These are phyloP conservation scores for Colletotrichum kahawae DNA, from an alignment of 2,329 filamentous ascomycete genomes.

Conservation along the genomic window DNA sequence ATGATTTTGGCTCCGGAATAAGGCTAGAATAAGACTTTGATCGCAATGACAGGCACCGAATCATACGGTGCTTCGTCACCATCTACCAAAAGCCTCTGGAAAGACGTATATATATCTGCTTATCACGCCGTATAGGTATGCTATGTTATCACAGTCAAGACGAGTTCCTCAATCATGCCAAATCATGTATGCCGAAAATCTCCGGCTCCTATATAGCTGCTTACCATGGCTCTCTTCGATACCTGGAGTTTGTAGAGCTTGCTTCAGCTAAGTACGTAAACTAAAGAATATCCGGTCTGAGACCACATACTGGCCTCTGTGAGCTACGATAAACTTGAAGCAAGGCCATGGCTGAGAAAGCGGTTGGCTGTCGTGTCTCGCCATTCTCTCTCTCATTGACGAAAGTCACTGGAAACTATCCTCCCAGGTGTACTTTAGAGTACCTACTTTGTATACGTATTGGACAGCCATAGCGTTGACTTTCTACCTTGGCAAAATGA, in stretches of 20 bases:
- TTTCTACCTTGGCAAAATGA: no score
- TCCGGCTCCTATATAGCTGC: not conserved
- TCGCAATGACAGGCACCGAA: not conserved
- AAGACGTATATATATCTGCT: not conserved
- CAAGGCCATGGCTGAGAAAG: no score
- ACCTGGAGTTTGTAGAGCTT: not conserved
- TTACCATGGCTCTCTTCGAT: not conserved
- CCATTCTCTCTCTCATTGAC: no score
- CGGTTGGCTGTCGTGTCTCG: no score
- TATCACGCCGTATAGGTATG: not conserved
- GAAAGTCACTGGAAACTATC: no score
- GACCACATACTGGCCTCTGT: not conserved
- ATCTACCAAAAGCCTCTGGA: not conserved
- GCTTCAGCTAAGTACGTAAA: not conserved
- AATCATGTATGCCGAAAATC: not conserved
- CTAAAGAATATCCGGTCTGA: not conserved
- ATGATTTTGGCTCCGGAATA: not conserved
- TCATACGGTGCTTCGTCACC: accelerated
- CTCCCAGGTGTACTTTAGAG: no score
- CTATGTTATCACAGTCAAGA: not conserved
- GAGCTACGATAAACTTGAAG: not conserved
- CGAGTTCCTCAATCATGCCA: not conserved
- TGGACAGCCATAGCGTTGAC: no score
- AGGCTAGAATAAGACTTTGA: not conserved
- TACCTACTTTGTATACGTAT: no score